Evolutionary conservation across 495 filamentous ascomycete species (phyloP).

Genomic region (Podospora pseudocomata): DNA sequence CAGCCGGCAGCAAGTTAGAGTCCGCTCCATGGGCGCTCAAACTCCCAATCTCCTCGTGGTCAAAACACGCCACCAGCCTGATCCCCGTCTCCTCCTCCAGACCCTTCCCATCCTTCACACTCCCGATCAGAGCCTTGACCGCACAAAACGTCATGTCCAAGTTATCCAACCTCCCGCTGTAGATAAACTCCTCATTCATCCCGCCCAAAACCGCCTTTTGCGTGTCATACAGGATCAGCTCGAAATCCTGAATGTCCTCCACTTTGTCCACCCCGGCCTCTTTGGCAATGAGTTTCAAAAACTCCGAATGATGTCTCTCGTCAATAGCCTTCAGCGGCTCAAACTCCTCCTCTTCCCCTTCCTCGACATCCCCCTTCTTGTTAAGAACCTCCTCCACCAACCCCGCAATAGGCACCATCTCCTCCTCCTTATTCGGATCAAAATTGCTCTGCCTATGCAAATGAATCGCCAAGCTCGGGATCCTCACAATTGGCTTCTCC

Average conservation of each 20-base stretch:
- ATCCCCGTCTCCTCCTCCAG: conserved; percentile 76
- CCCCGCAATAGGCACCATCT: conserved; percentile 90
- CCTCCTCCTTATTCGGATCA: conserved; percentile 92
- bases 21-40: conserved; percentile 87
- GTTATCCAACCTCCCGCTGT: conserved; percentile 89
- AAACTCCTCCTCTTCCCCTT: conserved; percentile 52
- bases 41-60: conserved; percentile 97
- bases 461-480: conserved; percentile 91
- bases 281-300: conserved; percentile 81
- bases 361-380: conserved; percentile 40
- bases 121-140: conserved; percentile 74
- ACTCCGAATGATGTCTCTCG: conserved; percentile 83
- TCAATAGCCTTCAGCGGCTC: conserved; percentile 69
- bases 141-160: conserved; percentile 92
- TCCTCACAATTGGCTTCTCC: conserved; percentile 82
- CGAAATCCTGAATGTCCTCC: conserved; percentile 82
- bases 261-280: conserved; percentile 61
- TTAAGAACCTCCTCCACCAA: conserved; percentile 85
- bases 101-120: conserved; percentile 52
- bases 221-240: conserved; percentile 92
- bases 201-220: conserved; percentile 87
- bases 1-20: conserved; percentile 84
- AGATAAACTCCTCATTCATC: conserved; percentile 89
- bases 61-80: conserved; percentile 86
- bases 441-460: conserved; percentile 81